These are phyloP conservation scores for Trametes elegans DNA, from an alignment of 768 basidiomycete genomes.

Conservation along the genomic window DNA sequence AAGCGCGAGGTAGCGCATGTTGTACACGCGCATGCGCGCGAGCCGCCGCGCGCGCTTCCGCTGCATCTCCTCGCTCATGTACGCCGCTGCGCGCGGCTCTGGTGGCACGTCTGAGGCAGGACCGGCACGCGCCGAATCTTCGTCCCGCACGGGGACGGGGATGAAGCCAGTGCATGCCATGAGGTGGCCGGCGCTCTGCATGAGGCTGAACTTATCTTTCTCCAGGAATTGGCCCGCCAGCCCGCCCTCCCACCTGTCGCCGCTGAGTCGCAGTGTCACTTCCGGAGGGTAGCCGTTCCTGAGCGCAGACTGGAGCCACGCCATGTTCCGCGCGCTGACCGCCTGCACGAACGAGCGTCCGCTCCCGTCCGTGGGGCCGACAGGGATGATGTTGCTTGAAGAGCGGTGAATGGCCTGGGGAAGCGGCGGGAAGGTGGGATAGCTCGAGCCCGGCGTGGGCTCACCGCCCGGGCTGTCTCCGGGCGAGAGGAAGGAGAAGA, in stretches of 20 bases:
- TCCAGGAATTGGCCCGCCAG: slow-evolving; percentile 15
- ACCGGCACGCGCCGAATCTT: neutral
- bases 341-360: slow-evolving; percentile 1
- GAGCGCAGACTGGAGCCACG: slow-evolving; percentile 35
- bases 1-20: slow-evolving; percentile 25
- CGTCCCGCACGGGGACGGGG: too few relatives aligned
- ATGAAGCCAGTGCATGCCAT: slow-evolving; percentile 45
- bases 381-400: slow-evolving; percentile 8
- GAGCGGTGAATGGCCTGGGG: slow-evolving; percentile 27
- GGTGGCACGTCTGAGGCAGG: neutral
- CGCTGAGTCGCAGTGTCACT: slow-evolving; percentile 21
- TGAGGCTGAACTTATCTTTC: slow-evolving; percentile 31
- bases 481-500: slow-evolving; percentile 8
- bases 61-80: slow-evolving; percentile 18
- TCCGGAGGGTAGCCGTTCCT: slow-evolving; percentile 27
- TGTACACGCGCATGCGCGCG: slow-evolving; percentile 28
- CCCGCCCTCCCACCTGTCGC: slow-evolving; percentile 20
- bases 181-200: slow-evolving; percentile 41
- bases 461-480: slow-evolving; percentile 1
- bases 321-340: slow-evolving; percentile 31
- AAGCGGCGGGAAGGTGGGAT: slow-evolving; percentile 33
- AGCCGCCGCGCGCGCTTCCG: slow-evolving; percentile 22
- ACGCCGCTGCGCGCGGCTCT: neutral
- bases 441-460: neutral
- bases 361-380: neutral